A percentile compares a stretch with the other conserved stretches of the same genome.
phyloP scores from a whole-genome alignment of 208 protist species.

The Crithidia bombi region DNA sequence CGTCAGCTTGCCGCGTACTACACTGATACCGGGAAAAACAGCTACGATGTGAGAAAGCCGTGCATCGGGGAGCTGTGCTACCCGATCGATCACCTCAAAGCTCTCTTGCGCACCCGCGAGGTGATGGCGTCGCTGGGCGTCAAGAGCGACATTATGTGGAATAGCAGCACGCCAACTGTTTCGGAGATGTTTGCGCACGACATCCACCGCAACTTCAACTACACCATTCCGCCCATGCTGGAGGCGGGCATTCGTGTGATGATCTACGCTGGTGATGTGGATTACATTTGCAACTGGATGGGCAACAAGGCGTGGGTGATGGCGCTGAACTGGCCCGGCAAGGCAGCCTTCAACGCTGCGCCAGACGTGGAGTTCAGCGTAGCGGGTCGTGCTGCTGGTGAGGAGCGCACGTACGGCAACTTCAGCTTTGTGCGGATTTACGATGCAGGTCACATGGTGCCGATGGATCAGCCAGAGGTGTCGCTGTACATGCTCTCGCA shows the following conservation, averaged over 20 bases:
- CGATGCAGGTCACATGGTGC: conserved; percentile 89
- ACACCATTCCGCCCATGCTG: conserved; percentile 60
- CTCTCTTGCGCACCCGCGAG: conserved; percentile 51
- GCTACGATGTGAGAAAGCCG: conserved; percentile 78
- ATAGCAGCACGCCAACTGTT: conserved; percentile 65
- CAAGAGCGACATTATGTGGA: conserved; percentile 36
- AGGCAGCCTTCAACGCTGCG: conserved; percentile 53
- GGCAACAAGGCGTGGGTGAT: conserved; percentile 85
- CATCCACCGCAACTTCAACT: conserved; percentile 73
- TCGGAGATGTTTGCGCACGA: conserved; percentile 61
- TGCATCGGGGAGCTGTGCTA: conserved; percentile 83
- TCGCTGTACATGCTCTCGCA: conserved; percentile 57
- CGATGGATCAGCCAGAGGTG: conserved; percentile 75
- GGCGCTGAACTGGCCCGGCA: conserved; percentile 74
- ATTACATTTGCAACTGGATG: conserved; percentile 94
- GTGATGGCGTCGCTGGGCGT: conserved; percentile 67
- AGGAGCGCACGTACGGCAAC: conserved; percentile 38
- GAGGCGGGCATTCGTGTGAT: conserved; percentile 69
- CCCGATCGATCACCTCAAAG: conserved; percentile 52
- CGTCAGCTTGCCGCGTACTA: not conserved
- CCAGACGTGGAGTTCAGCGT: conserved; percentile 39
- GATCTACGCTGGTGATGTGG: conserved; percentile 90
- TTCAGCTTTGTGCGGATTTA: conserved; percentile 83
- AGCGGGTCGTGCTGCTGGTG: conserved; percentile 28
- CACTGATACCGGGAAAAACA: conserved; percentile 42